Percentiles rank a stretch among this genome's conserved stretches.
phyloP scores from a whole-genome alignment of 192 early-diverging fungal genomes.

The Backusella macrospora region DNA sequence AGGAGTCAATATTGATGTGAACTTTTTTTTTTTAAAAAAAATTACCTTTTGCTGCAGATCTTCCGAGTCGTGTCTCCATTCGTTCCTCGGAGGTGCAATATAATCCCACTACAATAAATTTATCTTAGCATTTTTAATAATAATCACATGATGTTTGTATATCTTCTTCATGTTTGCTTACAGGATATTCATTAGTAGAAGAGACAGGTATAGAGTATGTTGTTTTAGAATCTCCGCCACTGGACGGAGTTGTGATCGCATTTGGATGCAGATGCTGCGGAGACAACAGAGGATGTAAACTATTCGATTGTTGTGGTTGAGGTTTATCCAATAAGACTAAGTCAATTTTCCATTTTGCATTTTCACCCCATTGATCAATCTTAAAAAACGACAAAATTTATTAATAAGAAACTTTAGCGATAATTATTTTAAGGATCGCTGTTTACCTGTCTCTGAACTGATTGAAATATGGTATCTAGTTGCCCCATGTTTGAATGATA shows the following conservation, averaged over 20 bases:
- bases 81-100: conserved; percentile 6
- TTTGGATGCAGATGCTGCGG: conserved; percentile 16
- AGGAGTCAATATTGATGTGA: conserved; percentile 15
- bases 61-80: conserved; percentile 14
- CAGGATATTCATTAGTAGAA: conserved; percentile 23
- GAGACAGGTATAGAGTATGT: conserved; percentile 11
- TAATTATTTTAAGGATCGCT: neutral
- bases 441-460: conserved; percentile 19
- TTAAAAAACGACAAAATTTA: neutral
- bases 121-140: conserved; percentile 16
- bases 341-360: conserved; percentile 40
- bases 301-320: neutral
- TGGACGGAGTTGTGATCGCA: conserved; percentile 9
- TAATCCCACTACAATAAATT: conserved; percentile 22
- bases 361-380: conserved; percentile 41
- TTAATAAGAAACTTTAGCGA: neutral
- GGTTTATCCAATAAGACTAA: conserved; percentile 34
- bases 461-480: conserved; percentile 18
- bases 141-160: conserved; percentile 12
- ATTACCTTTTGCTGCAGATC: conserved; percentile 33
- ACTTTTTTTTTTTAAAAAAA: neutral
- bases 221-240: conserved; percentile 6
- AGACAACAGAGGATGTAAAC: conserved; percentile 16
- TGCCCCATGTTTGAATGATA: conserved; percentile 15
- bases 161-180: conserved; percentile 3